Conservation (phyloP, 208 protist species). For the Acanthamoeba triangularis region DNA sequence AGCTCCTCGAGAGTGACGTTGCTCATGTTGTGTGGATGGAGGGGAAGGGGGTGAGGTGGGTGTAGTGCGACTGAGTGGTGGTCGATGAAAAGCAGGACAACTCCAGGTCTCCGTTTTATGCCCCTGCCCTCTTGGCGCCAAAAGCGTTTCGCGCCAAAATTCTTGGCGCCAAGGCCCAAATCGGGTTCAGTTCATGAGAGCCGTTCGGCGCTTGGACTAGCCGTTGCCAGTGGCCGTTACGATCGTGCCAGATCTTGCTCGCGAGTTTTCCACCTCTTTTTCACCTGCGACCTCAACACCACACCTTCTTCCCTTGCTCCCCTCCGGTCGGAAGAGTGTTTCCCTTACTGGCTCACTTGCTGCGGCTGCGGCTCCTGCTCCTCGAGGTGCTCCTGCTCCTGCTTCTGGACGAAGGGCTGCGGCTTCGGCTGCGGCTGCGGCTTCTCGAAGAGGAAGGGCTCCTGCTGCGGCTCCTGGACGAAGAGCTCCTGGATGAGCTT, state of each 20-base stretch:
- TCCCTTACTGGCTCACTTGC: background rate
- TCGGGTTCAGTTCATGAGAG: no score
- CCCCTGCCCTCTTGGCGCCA: background rate
- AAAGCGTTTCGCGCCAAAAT: slow-evolving; percentile 1
- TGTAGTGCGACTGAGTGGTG: background rate
- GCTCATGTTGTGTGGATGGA: slow-evolving; percentile 38
- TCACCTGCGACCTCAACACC: background rate
- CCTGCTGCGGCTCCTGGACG: slow-evolving; percentile 33
- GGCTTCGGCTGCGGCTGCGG: slow-evolving; percentile 7
- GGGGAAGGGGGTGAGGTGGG: background rate
- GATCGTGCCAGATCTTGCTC: background rate
- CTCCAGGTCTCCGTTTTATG: background rate
- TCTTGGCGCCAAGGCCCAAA: background rate
- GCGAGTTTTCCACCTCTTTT: background rate
- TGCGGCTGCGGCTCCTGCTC: background rate
- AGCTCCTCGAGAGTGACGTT: slow-evolving; percentile 14
- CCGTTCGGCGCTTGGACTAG: no score
- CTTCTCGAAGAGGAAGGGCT: slow-evolving; percentile 42
- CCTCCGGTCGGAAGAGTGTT: no score
- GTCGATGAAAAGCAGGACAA: background rate
- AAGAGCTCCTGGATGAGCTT: slow-evolving; percentile 1
- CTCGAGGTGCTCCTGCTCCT: slow-evolving; percentile 19
- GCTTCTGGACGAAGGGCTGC: slow-evolving; percentile 23
- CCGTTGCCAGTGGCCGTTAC: background rate
- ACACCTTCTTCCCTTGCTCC: no score